Evolutionary conservation across 139 green algal species (phyloP).

Genomic region (Volvox africanus): DNA sequence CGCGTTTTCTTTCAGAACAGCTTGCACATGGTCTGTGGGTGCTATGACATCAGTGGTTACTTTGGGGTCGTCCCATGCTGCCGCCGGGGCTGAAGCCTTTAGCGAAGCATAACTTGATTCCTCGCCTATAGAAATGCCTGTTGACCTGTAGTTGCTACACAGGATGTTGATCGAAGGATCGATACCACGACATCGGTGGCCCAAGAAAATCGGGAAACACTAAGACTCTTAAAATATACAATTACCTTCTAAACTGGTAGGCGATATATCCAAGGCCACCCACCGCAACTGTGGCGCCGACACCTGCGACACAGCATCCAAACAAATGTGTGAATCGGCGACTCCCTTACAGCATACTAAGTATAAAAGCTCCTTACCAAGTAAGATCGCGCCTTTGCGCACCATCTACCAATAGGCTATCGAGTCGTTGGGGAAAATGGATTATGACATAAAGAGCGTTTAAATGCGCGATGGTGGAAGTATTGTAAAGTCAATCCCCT

Average conservation of each 20-base stretch:
- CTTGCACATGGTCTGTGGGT: slow-evolving; percentile 23
- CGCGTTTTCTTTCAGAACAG: slow-evolving; percentile 58
- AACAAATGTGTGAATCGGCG: background rate
- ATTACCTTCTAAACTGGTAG: slow-evolving; percentile 21
- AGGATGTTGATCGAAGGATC: background rate
- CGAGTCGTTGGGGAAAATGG: too few species aligned
- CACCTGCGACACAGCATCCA: background rate
- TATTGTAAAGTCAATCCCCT: too few species aligned
- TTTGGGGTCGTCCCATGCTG: background rate
- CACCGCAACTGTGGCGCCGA: slow-evolving; percentile 16
- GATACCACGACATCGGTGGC: background rate
- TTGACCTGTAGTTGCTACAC: slow-evolving; percentile 9
- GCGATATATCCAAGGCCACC: slow-evolving; percentile 1
- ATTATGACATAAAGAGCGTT: too few species aligned
- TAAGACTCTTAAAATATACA: background rate
- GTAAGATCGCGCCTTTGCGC: slow-evolving; percentile 2
- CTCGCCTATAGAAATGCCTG: background rate
- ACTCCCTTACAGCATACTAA: background rate
- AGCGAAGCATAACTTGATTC: background rate
- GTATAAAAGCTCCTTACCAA: background rate
- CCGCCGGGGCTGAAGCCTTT: background rate
- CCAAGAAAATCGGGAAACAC: background rate
- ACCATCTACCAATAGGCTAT: background rate
- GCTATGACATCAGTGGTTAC: background rate
- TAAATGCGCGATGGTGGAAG: too few species aligned